Evolutionary conservation across 164 flowering plant species (phyloP), one percentile per base, ranked within the genome.

Genomic region (Annona cherimola): DNA sequence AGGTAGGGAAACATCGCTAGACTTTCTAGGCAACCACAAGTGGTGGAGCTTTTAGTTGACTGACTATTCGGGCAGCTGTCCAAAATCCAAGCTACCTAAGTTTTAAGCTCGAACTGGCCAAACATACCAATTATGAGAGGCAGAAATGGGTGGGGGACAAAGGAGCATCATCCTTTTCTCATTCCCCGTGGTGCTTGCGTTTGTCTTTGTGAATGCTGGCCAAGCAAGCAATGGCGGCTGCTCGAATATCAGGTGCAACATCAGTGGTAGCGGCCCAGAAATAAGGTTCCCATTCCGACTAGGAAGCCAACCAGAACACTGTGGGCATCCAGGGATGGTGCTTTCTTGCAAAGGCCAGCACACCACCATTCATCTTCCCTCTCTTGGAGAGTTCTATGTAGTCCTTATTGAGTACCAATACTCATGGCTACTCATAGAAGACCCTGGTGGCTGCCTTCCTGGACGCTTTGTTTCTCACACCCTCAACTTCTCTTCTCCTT

Each of bases 271-370:
- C 8, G 69, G 60, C 55, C 69, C 69, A 18, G 57, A 46, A 3
- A 46, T 67, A n/a, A 9, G 6, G 44, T 67, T 67, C 39, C 69
- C 57, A 3, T 45, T 45, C 55, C 41, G 69, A 45, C 57, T 46
- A 14, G 45, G 18, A 64, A 18, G 19, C 43, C 69, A 67, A 59
- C 57, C 55, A 19, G 39, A 45, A 59, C 57, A 35, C 55, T 67
- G 69, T 1, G 69, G 69, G 35, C 45, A 67, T 46, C 69, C 69
- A 26, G 69, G 69, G 19, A 45, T 67, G 8, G 69, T 45, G 35
- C 69, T 67, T 18, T n/a, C 57, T 45, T 67, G 69, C 69, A 45
- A 45, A 1, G 40, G n/a, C 7, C 20, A 11, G 4, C 8, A 67
- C 55, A 67, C 69, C 69, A 6, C 45, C 55, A 35, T 67, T 39